Conservation (phyloP, 1,284 basidiomycete species). For the Ganoderma lingzhi region DNA sequence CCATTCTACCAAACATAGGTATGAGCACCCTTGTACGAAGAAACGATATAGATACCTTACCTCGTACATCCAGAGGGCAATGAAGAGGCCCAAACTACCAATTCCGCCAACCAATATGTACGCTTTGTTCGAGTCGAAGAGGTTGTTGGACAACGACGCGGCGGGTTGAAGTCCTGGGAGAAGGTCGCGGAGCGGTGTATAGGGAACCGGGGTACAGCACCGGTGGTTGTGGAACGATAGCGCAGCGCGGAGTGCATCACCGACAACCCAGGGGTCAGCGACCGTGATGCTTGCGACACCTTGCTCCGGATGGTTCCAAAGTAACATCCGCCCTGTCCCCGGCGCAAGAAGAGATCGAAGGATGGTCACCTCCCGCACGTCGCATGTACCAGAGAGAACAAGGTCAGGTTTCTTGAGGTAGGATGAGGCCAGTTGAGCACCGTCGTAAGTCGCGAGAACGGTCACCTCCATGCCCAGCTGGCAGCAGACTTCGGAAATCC, state of each 20-base stretch:
- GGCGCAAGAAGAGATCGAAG: slow-evolving; percentile 9
- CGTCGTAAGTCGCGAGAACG: neutral
- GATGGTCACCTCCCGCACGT: slow-evolving; percentile 11
- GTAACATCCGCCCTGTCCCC: slow-evolving; percentile 15
- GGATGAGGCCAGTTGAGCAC: slow-evolving; percentile 8
- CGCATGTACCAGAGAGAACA: slow-evolving; percentile 27
- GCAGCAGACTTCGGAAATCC: slow-evolving; percentile 17
- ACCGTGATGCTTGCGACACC: slow-evolving; percentile 19
- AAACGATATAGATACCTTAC: slow-evolving; percentile 30
- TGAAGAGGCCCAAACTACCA: slow-evolving; percentile 40
- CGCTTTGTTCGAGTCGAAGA: slow-evolving; percentile 25
- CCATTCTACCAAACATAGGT: slow-evolving; percentile 41
- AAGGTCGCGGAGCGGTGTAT: neutral
- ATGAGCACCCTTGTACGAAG: neutral
- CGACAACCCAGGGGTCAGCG: slow-evolving; percentile 26
- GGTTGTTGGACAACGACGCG: neutral
- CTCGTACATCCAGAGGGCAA: slow-evolving; percentile 50
- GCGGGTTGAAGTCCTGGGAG: neutral
- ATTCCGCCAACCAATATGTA: slow-evolving; percentile 37
- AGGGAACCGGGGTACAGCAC: neutral
- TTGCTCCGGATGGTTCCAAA: slow-evolving; percentile 23
- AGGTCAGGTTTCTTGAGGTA: slow-evolving; percentile 15
- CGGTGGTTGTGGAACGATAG: neutral
- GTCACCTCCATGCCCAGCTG: slow-evolving; percentile 11
- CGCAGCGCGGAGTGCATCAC: slow-evolving; percentile 21